phyloP scores from a whole-genome alignment of 352 stramenopile species.

The Phytophthora europaea region DNA sequence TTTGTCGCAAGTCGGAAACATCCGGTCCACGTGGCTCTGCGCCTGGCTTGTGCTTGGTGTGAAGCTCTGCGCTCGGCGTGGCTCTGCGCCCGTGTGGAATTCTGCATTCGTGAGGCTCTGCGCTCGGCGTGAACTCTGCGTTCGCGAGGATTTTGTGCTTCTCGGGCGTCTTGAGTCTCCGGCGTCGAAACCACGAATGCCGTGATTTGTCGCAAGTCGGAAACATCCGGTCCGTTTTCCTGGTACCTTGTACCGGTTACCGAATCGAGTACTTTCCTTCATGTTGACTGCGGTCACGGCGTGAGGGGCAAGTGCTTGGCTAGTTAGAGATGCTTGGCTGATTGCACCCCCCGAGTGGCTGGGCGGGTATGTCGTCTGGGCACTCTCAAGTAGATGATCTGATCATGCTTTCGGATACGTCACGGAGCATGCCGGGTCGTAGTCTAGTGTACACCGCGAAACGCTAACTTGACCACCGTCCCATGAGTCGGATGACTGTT shows the following conservation, averaged over 20 bases:
- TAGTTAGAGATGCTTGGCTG: not conserved
- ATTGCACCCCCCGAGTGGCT: not conserved
- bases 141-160: not conserved
- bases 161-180: not conserved
- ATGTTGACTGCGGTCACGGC: no score
- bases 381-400: conserved; percentile 31
- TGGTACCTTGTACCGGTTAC: not conserved
- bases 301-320: not conserved
- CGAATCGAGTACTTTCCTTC: not conserved
- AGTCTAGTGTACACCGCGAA: not conserved
- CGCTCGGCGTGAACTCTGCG: not conserved
- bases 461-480: conserved; percentile 38
- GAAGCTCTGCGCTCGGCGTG: no score
- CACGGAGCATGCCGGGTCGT: not conserved
- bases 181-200: not conserved
- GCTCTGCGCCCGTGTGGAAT: not conserved
- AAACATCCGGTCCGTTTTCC: not conserved
- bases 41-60: no score
- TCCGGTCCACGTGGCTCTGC: no score
- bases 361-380: not conserved
- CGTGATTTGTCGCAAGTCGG: not conserved
- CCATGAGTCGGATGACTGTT: conserved; percentile 34
- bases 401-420: conserved; percentile 33
- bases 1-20: no score
- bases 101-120: no score